Evolutionary conservation across 495 filamentous ascomycete genomes (phyloP), one percentile per base, ranked within the genome.

Genomic region (Lineolata rhizophorae): DNA sequence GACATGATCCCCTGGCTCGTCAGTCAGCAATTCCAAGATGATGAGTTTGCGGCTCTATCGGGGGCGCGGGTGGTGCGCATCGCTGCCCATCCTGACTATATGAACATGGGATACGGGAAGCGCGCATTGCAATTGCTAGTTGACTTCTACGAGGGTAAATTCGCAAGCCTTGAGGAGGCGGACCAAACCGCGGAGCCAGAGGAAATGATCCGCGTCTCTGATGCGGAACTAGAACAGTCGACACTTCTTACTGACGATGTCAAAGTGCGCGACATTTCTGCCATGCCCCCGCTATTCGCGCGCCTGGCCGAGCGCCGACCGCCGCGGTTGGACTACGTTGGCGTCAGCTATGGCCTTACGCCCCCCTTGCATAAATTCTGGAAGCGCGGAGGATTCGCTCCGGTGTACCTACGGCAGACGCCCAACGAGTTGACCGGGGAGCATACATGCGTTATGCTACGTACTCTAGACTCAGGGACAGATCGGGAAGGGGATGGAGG

Each of bases 1-100:
- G 90, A 99, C 50, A 58, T 99, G 28, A 99, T 99, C 31, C 90
- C 90, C 1, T 99, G 90, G 90, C 65, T 95, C 26, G 78, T 99
- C 33, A 85, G 78, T 49, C 87, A 95, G 49, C 90, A 99, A 52
- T 99, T 93, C 57, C 90, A 95, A 48, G 90, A 99, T 43, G 81
- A 91, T 40, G 79, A 91, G 34, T 99, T 99, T 43, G 87, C 87
- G 16, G 73, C 76, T 35, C 65, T 95, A 11, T 93, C 82, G 4
- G 90, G 90, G 22, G 90, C 85, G 20, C 69, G 90, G 19, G 58
- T 99, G 26, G 82, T 99, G 18, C 74, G 90, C 14, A 95, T 99
- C 36, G 90, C 90, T 4, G 94, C 87, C 1, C 90, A 94, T 49
- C 90, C 90, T 0, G 84, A 95, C 30, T 94, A 92, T 43, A 62